These are phyloP conservation scores for Neofusicoccum sp. DNA, from an alignment of 2,329 filamentous ascomycete species.

Conservation along the genomic window DNA sequence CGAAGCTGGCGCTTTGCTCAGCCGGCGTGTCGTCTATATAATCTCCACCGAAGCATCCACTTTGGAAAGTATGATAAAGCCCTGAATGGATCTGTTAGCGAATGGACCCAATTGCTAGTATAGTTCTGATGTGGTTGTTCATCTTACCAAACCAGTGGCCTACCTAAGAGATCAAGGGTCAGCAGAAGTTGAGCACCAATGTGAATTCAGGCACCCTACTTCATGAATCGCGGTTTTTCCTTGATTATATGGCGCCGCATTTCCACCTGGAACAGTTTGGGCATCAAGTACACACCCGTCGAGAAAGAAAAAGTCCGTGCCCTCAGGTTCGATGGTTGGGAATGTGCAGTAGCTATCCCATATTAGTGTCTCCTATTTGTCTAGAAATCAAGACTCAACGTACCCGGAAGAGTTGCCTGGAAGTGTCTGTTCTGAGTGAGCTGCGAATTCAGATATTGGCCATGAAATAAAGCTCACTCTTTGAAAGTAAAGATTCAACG, in stretches of 20 bases:
- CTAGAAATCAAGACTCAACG: neutral
- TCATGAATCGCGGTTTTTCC: constrained; percentile 26
- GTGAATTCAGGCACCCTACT: constrained; percentile 16
- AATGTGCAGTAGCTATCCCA: constrained; percentile 46
- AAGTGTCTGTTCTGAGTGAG: neutral
- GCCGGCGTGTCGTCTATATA: constrained; percentile 30
- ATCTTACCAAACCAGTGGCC: constrained; percentile 32
- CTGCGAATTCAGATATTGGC: neutral
- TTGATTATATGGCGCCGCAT: constrained; percentile 21
- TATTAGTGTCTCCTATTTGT: constrained; percentile 14
- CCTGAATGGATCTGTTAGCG: constrained; percentile 10
- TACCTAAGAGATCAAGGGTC: constrained; percentile 31
- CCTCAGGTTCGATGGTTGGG: constrained; percentile 36
- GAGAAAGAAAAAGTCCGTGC: constrained; percentile 19
- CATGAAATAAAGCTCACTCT: neutral
- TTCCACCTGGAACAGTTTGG: constrained; percentile 24
- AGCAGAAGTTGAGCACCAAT: too few relatives aligned
- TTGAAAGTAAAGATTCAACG: constrained; percentile 30
- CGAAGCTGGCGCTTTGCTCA: constrained; percentile 22
- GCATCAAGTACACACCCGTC: constrained; percentile 26
- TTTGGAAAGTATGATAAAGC: constrained; percentile 33
- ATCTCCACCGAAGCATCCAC: constrained; percentile 28
- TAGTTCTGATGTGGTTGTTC: too few relatives aligned
- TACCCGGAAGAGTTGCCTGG: neutral
- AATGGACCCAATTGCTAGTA: too few relatives aligned